Conservation (phyloP, 768 basidiomycete genomes). For the Tylopilus vinaceipallidus region DNA sequence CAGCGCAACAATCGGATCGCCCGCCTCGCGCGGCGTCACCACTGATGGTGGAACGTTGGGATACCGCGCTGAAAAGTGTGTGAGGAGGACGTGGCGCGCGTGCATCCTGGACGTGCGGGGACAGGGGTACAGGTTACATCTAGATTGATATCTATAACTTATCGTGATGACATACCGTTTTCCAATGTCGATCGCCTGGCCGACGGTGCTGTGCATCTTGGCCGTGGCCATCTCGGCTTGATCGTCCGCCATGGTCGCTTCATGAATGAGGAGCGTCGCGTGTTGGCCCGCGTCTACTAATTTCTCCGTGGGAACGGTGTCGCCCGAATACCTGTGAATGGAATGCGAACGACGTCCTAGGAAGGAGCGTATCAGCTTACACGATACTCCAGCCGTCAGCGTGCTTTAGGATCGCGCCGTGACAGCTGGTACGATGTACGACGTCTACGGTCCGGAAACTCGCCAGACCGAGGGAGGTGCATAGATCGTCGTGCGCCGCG, state of each 20-base stretch:
- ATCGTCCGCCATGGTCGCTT: slow-evolving; percentile 89
- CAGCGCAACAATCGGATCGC: slow-evolving; percentile 56
- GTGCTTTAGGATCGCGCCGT: slow-evolving; percentile 69
- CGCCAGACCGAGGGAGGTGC: slow-evolving; percentile 52
- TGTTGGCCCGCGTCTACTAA: slow-evolving; percentile 61
- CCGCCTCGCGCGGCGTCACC: slow-evolving; percentile 15
- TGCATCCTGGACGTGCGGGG: slow-evolving; percentile 59
- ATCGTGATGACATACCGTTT: slow-evolving; percentile 54
- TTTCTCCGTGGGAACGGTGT: slow-evolving; percentile 74
- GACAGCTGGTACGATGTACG: slow-evolving; percentile 67
- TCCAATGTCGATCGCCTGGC: slow-evolving; percentile 82
- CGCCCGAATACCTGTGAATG: slow-evolving; percentile 65
- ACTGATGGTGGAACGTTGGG: slow-evolving; percentile 72
- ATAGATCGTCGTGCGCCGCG: slow-evolving; percentile 43
- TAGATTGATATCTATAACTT: too few species aligned
- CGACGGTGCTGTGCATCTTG: slow-evolving; percentile 89
- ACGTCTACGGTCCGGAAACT: slow-evolving; percentile 71
- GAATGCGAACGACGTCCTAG: background rate
- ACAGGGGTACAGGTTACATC: background rate
- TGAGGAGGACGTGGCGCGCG: slow-evolving; percentile 82
- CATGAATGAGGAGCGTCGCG: slow-evolving; percentile 88
- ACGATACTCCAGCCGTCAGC: slow-evolving; percentile 50
- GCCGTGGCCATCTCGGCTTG: slow-evolving; percentile 65
- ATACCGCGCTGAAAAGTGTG: slow-evolving; percentile 94
- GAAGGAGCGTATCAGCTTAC: slow-evolving; percentile 22